These are phyloP conservation scores for Golubevia pallescens DNA, from an alignment of 1,284 basidiomycete genomes.

Conservation along the genomic window DNA sequence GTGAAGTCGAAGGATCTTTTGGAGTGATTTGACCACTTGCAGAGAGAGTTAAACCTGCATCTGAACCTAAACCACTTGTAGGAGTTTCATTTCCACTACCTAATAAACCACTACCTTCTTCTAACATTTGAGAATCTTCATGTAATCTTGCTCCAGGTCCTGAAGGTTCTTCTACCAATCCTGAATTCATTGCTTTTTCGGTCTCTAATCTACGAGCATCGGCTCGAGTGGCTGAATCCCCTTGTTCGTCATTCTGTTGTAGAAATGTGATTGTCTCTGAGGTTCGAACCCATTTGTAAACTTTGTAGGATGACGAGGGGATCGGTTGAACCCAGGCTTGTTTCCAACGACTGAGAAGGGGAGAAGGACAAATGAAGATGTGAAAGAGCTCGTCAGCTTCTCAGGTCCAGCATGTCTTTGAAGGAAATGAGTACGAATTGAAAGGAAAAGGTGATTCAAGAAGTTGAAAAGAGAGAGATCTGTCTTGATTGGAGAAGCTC, in stretches of 20 bases:
- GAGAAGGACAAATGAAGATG: neutral
- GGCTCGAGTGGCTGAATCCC: neutral
- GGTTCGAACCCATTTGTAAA: neutral
- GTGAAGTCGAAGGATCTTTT: neutral
- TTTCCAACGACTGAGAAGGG: neutral
- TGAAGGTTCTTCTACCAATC: neutral
- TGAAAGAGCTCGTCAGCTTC: too few species aligned
- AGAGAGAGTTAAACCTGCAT: neutral
- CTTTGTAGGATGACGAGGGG: neutral
- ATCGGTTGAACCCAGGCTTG: neutral
- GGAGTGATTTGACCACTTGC: neutral
- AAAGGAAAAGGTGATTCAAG: too few species aligned
- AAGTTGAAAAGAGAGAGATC: too few species aligned
- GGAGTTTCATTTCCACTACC: neutral
- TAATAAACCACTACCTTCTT: neutral
- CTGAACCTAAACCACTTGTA: neutral
- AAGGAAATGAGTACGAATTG: too few species aligned
- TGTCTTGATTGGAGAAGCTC: too few species aligned
- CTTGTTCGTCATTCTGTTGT: neutral
- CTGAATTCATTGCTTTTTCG: neutral
- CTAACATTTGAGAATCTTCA: neutral
- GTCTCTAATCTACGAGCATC: neutral
- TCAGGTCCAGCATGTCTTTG: too few species aligned
- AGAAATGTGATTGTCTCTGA: neutral
- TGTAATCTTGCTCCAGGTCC: neutral